Evolutionary conservation across 2,329 filamentous ascomycete genomes (phyloP), one percentile per base, ranked within the genome.

Genomic region (Colletotrichum plurivorum): DNA sequence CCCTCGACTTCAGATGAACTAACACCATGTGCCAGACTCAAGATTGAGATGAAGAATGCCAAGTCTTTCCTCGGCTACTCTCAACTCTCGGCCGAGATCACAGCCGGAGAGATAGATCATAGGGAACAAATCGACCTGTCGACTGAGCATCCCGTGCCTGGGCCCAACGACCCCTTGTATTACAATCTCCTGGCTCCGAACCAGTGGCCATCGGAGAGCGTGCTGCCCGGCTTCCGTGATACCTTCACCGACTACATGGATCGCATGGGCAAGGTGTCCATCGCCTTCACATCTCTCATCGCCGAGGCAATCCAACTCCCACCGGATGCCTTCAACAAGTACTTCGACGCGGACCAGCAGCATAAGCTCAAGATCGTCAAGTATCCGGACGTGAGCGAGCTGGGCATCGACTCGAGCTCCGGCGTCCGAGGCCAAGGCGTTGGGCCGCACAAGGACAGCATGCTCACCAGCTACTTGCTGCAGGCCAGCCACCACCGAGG

Each of bases 301-400:
- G 94, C 94, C 71, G 93, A 97, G 82, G 92, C 93, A n/a, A 92
- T 97, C 71, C 88, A 88, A 10, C 84, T 97, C 6, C 89, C 92
- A 0, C 71, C 85, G 0, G 81, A 86, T 58, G 93, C 94, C 0
- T 97, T 97, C 79, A 83, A 89, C 76, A 89, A 88, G 74, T 97
- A 95, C 84, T 95, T 95, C 80, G 93, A 95, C 77, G 74, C 85
- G 84, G 79, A 87, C 73, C 84, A 88, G 83, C 94, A 96, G 82
- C 93, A 97, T 83, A 97, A 97, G 84, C 86, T 97, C 75, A 97
- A 97, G 83, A 91, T 97, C 69, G 91, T 97, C 69, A 94, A 93
- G 82, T 97, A 96, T 76, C 94, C 94, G 0, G 94, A 96, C 77
- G 79, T 88, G 13, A 80, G 82, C n/a, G 86, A 89, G 77, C 81